A percentile compares a stretch with the other conserved stretches of the same genome.
Evolutionary conservation across 257 asterid species (phyloP).

Genomic region (Buddleja alternifolia): DNA sequence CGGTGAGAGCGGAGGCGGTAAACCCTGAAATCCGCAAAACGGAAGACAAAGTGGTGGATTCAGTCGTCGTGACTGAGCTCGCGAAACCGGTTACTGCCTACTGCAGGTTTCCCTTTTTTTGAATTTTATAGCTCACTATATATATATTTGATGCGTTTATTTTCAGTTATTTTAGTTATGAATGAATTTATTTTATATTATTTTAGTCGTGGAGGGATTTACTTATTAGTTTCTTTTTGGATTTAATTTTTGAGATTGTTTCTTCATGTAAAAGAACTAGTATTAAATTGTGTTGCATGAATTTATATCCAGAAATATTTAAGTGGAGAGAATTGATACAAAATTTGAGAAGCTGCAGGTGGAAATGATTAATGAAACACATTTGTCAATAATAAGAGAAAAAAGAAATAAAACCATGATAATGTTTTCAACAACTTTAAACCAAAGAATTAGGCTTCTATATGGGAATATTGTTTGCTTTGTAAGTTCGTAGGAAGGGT

Average conservation of each 20-base stretch:
- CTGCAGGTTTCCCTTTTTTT: slow-evolving; percentile 65
- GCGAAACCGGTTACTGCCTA: slow-evolving; percentile 85
- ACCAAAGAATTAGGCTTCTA: no score
- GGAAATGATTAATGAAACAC: background rate
- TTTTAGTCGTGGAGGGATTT: no score
- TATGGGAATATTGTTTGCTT: no score
- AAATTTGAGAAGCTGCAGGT: background rate
- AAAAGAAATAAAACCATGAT: no score
- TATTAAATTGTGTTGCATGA: background rate
- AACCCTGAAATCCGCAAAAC: slow-evolving; percentile 83
- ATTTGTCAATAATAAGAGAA: no score
- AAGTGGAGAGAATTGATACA: no score
- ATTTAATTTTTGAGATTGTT: background rate
- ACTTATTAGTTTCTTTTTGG: background rate
- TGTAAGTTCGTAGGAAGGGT: no score
- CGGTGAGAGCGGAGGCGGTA: slow-evolving; percentile 73
- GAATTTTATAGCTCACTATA: no score
- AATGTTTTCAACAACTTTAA: no score
- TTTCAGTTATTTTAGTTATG: background rate
- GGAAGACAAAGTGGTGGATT: slow-evolving; percentile 86
- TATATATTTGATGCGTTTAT: no score
- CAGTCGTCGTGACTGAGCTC: slow-evolving; percentile 75
- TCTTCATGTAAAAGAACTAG: background rate
- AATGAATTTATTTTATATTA: background rate
- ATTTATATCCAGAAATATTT: background rate